Conservation (phyloP, 345 rosid species). For the Gossypium rotundifolium region DNA sequence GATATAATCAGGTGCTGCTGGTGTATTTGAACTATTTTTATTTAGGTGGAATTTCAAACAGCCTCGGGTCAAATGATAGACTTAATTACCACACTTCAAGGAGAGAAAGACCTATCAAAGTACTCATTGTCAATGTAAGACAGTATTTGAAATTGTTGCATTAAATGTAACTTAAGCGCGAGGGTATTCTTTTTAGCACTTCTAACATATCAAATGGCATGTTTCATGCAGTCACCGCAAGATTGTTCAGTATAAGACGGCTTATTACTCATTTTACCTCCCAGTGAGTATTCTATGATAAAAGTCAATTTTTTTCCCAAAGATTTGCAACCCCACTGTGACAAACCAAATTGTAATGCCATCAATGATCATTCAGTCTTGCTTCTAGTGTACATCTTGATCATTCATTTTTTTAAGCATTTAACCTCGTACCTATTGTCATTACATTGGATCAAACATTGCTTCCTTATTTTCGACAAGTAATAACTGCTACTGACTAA, state of each 20-base stretch:
- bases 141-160: neutral
- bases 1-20: neutral
- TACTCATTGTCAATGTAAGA: conserved; percentile 63
- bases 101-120: conserved; percentile 63
- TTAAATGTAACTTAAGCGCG: neutral
- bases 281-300: conserved; percentile 47
- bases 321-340: neutral
- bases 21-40: neutral
- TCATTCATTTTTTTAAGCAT: neutral
- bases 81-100: conserved; percentile 59
- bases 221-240: conserved; percentile 53
- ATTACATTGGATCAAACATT: neutral
- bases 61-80: conserved; percentile 76
- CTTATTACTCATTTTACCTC: conserved; percentile 76
- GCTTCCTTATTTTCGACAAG: neutral
- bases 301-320: neutral
- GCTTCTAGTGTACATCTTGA: neutral
- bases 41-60: conserved; percentile 72
- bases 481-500: neutral
- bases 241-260: conserved; percentile 72
- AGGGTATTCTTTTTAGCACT: neutral
- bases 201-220: neutral
- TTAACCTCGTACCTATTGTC: neutral
- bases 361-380: neutral
- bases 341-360: neutral